These are phyloP conservation scores for Spinellus fusiger DNA, from an alignment of 192 early-diverging fungal genomes.

Conservation along the genomic window DNA sequence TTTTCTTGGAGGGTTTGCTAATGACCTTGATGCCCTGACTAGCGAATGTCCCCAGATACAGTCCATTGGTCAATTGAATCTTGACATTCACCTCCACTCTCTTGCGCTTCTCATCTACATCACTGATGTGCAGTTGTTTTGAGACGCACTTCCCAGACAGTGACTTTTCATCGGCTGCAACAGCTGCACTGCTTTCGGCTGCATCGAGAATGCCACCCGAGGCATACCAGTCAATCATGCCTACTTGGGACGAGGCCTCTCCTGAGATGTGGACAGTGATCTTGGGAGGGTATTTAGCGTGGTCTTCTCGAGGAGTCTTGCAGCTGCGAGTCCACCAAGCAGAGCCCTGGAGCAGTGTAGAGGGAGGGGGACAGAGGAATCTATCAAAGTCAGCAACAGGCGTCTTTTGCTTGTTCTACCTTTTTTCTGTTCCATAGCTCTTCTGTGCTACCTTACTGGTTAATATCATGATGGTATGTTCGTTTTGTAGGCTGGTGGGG, in stretches of 20 bases:
- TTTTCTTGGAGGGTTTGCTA: slow-evolving; percentile 88
- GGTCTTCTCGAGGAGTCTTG: not conserved
- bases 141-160: slow-evolving; percentile 71
- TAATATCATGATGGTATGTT: slow-evolving; percentile 67
- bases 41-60: slow-evolving; percentile 60
- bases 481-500: slow-evolving; percentile 29
- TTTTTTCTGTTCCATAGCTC: slow-evolving; percentile 87
- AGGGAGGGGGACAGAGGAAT: slow-evolving; percentile 81
- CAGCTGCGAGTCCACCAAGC: slow-evolving; percentile 50
- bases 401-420: too few species aligned
- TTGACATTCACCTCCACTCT: slow-evolving; percentile 69
- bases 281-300: slow-evolving; percentile 29
- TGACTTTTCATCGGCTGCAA: slow-evolving; percentile 4
- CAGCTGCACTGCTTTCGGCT: slow-evolving; percentile 21
- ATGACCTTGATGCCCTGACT: slow-evolving; percentile 84
- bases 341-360: slow-evolving; percentile 66
- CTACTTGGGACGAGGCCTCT: slow-evolving; percentile 47
- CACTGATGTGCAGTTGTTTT: slow-evolving; percentile 80
- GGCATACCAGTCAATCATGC: slow-evolving; percentile 47
- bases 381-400: too few species aligned
- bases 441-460: slow-evolving; percentile 90
- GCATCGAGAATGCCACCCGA: slow-evolving; percentile 36
- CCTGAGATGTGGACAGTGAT: slow-evolving; percentile 52
- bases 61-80: slow-evolving; percentile 57
- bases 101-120: slow-evolving; percentile 77